Evolutionary conservation across 2,329 filamentous ascomycete species (phyloP).

Genomic region (Cryphonectria radicalis): DNA sequence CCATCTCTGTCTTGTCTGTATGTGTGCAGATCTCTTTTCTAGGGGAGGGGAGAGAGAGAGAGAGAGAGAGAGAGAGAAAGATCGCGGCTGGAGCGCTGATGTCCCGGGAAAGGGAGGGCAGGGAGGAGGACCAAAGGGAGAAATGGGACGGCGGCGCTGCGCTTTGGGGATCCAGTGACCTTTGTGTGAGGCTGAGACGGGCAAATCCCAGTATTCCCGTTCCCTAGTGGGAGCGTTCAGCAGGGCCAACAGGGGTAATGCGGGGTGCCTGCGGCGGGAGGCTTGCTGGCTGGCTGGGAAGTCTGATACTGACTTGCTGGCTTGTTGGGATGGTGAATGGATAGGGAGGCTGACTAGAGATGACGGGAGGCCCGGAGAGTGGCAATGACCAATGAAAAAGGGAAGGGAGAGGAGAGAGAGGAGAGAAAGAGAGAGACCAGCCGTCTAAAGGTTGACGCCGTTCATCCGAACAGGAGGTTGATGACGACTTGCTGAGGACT

Average conservation of each 20-base stretch:
- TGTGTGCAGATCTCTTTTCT: neutral
- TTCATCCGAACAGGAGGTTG: constrained; percentile 20
- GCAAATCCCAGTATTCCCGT: constrained; percentile 17
- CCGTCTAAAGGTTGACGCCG: constrained; percentile 22
- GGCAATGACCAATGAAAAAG: constrained; percentile 14
- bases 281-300: constrained; percentile 15
- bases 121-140: constrained; percentile 3
- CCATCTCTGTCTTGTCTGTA: constrained; percentile 38
- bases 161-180: constrained; percentile 35
- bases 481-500: constrained; percentile 17
- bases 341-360: constrained; percentile 24
- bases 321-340: constrained; percentile 5
- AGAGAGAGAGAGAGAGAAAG: too few species aligned
- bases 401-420: constrained; percentile 16
- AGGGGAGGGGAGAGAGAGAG: too few species aligned
- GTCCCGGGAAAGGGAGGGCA: constrained; percentile 25
- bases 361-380: constrained; percentile 21
- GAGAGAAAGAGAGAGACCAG: constrained; percentile 10
- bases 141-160: constrained; percentile 31
- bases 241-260: constrained; percentile 35
- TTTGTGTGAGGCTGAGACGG: constrained; percentile 39
- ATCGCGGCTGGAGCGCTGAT: constrained; percentile 28
- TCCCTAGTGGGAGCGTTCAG: constrained; percentile 9
- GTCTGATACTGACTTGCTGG: constrained; percentile 39
- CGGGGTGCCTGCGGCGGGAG: constrained; percentile 36